These are phyloP conservation scores for Carex littledalei DNA, from an alignment of 176 grass and related monocot genomes.

Conservation along the genomic window DNA sequence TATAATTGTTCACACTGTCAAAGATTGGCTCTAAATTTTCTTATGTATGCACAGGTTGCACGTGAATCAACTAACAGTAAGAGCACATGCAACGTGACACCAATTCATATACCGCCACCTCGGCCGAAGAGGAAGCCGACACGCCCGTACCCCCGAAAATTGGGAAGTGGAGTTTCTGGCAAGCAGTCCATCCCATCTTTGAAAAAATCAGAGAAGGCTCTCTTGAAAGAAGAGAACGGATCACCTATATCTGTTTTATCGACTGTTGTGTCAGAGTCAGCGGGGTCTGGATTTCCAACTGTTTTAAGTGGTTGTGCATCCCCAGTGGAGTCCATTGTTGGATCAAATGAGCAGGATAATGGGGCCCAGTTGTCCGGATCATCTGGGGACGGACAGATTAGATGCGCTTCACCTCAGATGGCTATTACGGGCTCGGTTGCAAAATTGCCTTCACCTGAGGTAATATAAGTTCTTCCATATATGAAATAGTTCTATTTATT, in stretches of 20 bases:
- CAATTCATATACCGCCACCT: slow-evolving; percentile 78
- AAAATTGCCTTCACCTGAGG: slow-evolving; percentile 32
- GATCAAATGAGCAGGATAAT: slow-evolving; percentile 33
- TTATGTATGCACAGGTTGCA: slow-evolving; percentile 31
- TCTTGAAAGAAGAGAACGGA: slow-evolving; percentile 33
- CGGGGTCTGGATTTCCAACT: not conserved
- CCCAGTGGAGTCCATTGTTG: slow-evolving; percentile 25
- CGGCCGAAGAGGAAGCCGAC: slow-evolving; percentile 78
- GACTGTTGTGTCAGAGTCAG: slow-evolving; percentile 7
- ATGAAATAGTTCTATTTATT: not conserved
- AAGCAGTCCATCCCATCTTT: slow-evolving; percentile 21
- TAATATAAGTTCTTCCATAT: slow-evolving; percentile 16
- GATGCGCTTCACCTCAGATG: slow-evolving; percentile 24
- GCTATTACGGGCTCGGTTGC: slow-evolving; percentile 4
- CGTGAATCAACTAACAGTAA: slow-evolving; percentile 43
- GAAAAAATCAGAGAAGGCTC: slow-evolving; percentile 29
- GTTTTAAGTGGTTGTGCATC: slow-evolving; percentile 34
- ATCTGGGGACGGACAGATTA: slow-evolving; percentile 22
- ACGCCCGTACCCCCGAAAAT: slow-evolving; percentile 79
- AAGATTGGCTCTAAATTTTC: slow-evolving; percentile 6
- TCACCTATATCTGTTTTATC: slow-evolving; percentile 69
- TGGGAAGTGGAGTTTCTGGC: slow-evolving; percentile 16
- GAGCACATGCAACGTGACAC: slow-evolving; percentile 3
- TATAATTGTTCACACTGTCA: slow-evolving; percentile 14
- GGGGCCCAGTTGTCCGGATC: slow-evolving; percentile 29